Conservation (phyloP, 108 stramenopile species). For the Seminavis robusta region DNA sequence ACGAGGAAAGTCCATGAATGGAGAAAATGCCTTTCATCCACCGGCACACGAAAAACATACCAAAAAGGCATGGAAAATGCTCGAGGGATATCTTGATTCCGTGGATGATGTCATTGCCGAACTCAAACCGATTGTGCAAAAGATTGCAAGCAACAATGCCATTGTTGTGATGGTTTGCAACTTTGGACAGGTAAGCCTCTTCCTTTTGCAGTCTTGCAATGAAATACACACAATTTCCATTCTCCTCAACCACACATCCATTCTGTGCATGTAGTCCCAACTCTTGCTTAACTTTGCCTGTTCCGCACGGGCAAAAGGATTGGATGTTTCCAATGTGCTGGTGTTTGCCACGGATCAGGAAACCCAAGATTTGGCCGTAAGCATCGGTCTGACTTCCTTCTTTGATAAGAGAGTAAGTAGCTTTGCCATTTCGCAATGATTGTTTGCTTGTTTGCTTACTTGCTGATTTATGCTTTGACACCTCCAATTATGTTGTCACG, state of each 20-base stretch:
- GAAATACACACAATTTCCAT: too few relatives aligned
- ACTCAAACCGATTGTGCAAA: constrained; percentile 50
- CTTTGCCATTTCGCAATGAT: too few relatives aligned
- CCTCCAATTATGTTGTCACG: too few relatives aligned
- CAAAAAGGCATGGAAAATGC: constrained; percentile 35
- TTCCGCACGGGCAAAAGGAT: constrained; percentile 40
- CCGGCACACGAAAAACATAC: constrained; percentile 35
- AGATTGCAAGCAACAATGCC: constrained; percentile 53
- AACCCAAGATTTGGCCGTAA: constrained; percentile 64
- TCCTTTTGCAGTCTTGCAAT: too few relatives aligned
- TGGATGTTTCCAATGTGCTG: constrained; percentile 54
- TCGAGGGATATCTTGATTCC: constrained; percentile 45
- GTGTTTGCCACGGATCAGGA: constrained; percentile 79
- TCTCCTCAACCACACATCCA: too few relatives aligned
- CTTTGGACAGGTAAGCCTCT: constrained; percentile 75
- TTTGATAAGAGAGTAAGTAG: constrained; percentile 73
- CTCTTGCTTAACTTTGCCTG: constrained; percentile 80
- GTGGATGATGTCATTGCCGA: constrained; percentile 38
- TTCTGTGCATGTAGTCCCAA: too few relatives aligned
- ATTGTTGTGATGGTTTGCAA: constrained; percentile 82
- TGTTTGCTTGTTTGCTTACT: too few relatives aligned
- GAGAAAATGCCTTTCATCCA: constrained; percentile 38
- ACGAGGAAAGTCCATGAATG: constrained; percentile 58
- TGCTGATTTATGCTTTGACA: too few relatives aligned
- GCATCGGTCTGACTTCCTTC: constrained; percentile 62